phyloP scores from a whole-genome alignment of 2,329 filamentous ascomycete species.

The Talaromyces atroroseus region DNA sequence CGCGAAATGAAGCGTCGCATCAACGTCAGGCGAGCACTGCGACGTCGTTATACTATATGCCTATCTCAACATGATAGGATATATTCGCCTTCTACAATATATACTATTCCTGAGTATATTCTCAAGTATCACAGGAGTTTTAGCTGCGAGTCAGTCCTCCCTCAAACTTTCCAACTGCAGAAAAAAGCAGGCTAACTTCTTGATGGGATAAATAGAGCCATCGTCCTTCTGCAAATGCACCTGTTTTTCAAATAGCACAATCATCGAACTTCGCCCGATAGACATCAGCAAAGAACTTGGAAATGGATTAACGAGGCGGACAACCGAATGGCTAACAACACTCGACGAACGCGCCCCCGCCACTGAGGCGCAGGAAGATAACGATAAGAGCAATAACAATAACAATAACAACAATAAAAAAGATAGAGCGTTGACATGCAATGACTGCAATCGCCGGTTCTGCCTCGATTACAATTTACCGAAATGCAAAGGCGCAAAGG shows the following conservation, averaged over 20 bases:
- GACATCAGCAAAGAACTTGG: slow-evolving; percentile 8
- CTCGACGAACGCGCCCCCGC: slow-evolving; percentile 11
- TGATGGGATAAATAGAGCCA: slow-evolving; percentile 24
- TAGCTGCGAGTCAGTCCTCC: slow-evolving; percentile 31
- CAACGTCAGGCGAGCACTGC: slow-evolving; percentile 1
- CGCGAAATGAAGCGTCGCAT: background rate
- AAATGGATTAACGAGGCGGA: background rate
- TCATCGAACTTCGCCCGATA: slow-evolving; percentile 55
- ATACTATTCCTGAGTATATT: slow-evolving; percentile 26
- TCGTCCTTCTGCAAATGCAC: slow-evolving; percentile 69
- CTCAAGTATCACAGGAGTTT: slow-evolving; percentile 24
- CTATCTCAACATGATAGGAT: slow-evolving; percentile 18
- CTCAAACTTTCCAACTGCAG: background rate
- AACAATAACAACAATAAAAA: slow-evolving; percentile 22
- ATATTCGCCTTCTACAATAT: slow-evolving; percentile 15
- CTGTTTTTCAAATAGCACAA: slow-evolving; percentile 62
- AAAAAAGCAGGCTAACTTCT: background rate
- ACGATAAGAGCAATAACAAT: slow-evolving; percentile 18
- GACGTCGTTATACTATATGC: slow-evolving; percentile 13
- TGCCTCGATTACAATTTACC: slow-evolving; percentile 59
- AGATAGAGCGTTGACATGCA: slow-evolving; percentile 50
- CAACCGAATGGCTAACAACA: background rate
- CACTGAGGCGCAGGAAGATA: slow-evolving; percentile 20
- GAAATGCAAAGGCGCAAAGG: slow-evolving; percentile 56
- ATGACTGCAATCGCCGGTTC: slow-evolving; percentile 63